Percentiles rank a stretch among this genome's conserved stretches.
Conservation (phyloP, 140 eudicot genomes). For the Cichorium intybus region DNA sequence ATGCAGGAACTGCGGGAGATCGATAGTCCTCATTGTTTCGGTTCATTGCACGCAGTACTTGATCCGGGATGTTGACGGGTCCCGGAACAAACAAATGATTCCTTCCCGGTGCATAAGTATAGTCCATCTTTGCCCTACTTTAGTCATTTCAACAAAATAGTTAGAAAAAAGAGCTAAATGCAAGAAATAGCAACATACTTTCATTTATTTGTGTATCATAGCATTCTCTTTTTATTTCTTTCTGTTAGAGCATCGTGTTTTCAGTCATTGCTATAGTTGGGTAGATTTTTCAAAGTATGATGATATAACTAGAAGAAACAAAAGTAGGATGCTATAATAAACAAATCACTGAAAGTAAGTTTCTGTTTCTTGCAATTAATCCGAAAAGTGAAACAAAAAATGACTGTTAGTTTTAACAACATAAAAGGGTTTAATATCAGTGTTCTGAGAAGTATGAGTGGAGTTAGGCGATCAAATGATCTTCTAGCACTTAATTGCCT, state of each 20-base stretch:
- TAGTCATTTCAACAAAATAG: neutral
- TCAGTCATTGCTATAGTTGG: neutral
- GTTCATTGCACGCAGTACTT: slow-evolving; percentile 94
- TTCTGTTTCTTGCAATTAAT: neutral
- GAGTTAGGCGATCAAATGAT: neutral
- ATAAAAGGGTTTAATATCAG: neutral
- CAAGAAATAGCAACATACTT: neutral
- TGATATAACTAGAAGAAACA: neutral
- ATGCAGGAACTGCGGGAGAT: slow-evolving; percentile 91
- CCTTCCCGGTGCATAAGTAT: slow-evolving; percentile 86
- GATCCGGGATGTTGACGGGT: slow-evolving; percentile 97
- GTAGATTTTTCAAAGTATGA: too few species aligned
- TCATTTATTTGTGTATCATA: neutral
- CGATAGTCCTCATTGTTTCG: slow-evolving; percentile 99
- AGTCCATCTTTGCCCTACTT: slow-evolving; percentile 59
- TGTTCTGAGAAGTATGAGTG: neutral
- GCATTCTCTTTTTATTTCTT: neutral
- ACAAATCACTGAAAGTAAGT: neutral
- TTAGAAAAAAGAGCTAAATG: neutral
- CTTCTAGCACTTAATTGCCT: neutral
- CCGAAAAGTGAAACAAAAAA: neutral
- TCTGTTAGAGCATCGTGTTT: neutral
- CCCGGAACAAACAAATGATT: slow-evolving; percentile 99
- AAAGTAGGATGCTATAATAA: neutral
- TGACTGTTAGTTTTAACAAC: neutral